These are phyloP conservation scores for Asterophora lycoperdoides DNA, from an alignment of 768 basidiomycete genomes.

Conservation along the genomic window DNA sequence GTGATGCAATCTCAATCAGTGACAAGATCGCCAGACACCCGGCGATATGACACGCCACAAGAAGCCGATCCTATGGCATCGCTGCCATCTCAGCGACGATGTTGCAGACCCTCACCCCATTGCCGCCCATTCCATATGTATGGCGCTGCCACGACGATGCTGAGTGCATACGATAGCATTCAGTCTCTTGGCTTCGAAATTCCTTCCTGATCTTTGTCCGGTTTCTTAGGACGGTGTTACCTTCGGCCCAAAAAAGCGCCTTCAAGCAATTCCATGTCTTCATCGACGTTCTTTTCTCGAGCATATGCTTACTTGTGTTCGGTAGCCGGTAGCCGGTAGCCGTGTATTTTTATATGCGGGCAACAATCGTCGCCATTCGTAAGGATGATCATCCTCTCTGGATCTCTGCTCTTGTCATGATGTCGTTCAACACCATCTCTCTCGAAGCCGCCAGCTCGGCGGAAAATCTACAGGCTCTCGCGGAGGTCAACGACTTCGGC, in stretches of 20 bases:
- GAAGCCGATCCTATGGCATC: background rate
- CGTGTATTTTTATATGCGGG: background rate
- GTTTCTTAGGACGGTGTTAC: slow-evolving; percentile 2
- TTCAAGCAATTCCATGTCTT: background rate
- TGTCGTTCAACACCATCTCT: slow-evolving; percentile 26
- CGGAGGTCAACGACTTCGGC: slow-evolving; percentile 50
- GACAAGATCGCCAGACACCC: background rate
- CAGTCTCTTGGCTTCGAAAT: slow-evolving; percentile 4
- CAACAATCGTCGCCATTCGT: background rate
- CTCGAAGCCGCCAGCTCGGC: slow-evolving; percentile 41
- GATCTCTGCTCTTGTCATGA: background rate
- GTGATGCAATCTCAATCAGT: background rate
- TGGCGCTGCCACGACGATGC: background rate
- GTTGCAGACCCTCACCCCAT: background rate
- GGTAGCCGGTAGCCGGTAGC: background rate
- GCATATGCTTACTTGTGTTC: background rate
- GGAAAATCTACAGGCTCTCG: slow-evolving; percentile 46
- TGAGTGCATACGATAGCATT: background rate
- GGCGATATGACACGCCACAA: slow-evolving; percentile 1
- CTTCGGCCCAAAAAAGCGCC: background rate
- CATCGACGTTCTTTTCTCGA: background rate
- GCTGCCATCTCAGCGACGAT: background rate
- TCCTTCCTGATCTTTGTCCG: slow-evolving; percentile 4
- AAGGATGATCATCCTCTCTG: background rate
- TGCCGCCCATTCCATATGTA: background rate